A percentile compares a stretch with the other conserved stretches of the same genome.
Evolutionary conservation across 257 asterid genomes (phyloP).

Genomic region (Solanum pennellii): DNA sequence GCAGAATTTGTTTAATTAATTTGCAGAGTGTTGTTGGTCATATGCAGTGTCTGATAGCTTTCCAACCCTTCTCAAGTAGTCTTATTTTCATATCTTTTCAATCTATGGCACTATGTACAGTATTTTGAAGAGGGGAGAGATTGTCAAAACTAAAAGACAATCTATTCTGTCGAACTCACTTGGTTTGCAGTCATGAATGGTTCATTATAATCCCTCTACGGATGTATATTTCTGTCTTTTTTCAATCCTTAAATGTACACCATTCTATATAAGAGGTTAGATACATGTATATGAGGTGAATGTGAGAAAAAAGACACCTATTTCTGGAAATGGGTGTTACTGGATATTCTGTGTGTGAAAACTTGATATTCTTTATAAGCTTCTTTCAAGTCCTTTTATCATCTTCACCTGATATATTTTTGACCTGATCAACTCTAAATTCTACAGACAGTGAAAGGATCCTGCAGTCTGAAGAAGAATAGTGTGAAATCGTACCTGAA

Average conservation of each 20-base stretch:
- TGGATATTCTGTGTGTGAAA: background rate
- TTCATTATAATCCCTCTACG: background rate
- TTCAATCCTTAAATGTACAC: background rate
- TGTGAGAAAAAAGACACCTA: background rate
- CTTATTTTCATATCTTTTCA: background rate
- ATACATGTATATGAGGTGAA: background rate
- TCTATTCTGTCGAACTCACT: background rate
- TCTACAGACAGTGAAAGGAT: background rate
- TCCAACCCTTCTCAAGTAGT: background rate
- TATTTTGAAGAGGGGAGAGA: background rate
- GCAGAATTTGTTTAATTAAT: background rate
- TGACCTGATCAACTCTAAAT: background rate
- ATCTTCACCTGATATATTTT: background rate
- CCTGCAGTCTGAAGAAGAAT: background rate
- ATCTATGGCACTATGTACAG: background rate
- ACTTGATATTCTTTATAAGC: background rate
- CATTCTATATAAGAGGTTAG: background rate
- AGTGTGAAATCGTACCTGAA: conserved; percentile 24
- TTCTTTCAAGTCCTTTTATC: background rate
- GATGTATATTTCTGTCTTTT: background rate
- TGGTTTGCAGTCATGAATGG: background rate
- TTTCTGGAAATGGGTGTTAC: background rate
- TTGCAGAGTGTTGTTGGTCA: background rate
- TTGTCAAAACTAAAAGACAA: background rate
- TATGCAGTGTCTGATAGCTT: background rate